Base-by-base conservation (phyloP, 2,329 filamentous ascomycete genomes). In the Colletotrichum sp. region DNA sequence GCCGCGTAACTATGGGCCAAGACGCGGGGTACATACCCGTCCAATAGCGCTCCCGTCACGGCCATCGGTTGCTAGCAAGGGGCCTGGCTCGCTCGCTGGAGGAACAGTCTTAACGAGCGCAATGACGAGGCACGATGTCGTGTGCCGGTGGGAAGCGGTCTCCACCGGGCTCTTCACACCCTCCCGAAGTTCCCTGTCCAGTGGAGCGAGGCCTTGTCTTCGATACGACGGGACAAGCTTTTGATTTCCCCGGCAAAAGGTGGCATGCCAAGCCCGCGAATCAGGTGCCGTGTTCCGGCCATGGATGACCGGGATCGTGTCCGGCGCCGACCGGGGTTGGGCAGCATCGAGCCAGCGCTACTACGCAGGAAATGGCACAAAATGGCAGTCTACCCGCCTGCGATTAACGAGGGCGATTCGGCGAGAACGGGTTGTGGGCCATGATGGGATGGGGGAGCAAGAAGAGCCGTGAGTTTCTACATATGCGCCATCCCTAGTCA, bases 1-100 rank as follows among this genome's bases (percentile, higher is more conserved):
- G 72, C 28, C 49, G 44, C 44, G 24, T 52, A 49, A 59, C 34
- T 36, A 63, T 34, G 30, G 70, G 49, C 73, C 64, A 76, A 68
- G 70, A 73, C 59, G 73, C 64, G 73, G 73, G 73, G 73, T 76
- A 76, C 73, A 76, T 76, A 76, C 73, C 73, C 73, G 73, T 60
- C 73, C 73, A 73, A 73, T 76, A 76, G 73, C 73, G 73, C 73
- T 76, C 73, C 73, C 70, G 73, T 65, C 59, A 60, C 34, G 18
- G 24, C 39, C 68, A 65, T 49, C 57, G 59, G 59, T 34, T 52
- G 36, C 57, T 68, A 60, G 16, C 69, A 68, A 62, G 69, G 72
- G 68, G 36, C 57, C 52, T 62, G n/a, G 36, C 66, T 64, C 52
- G 68, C 59, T 39, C n/a, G 44, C 44, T 52, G 44, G 39, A 52